Evolutionary conservation across 2,329 filamentous ascomycete species (phyloP).

Genomic region (Paracoccidioides lutzii): DNA sequence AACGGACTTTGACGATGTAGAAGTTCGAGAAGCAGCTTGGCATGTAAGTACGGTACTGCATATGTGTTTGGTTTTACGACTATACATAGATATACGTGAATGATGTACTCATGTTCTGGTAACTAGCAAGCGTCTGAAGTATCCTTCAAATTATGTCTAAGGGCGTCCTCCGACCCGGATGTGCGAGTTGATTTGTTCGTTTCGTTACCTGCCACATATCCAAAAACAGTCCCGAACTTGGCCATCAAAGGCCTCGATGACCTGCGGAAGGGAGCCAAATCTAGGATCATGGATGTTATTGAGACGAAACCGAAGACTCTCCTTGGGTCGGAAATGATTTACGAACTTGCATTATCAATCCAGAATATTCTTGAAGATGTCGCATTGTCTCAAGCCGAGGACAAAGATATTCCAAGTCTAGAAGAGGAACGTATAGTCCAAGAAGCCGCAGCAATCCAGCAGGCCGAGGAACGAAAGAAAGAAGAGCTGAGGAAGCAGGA

Average conservation of each 20-base stretch:
- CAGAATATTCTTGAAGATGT: constrained; percentile 71
- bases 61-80: constrained; percentile 2
- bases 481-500: constrained; percentile 36
- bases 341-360: constrained; percentile 47
- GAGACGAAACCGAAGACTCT: constrained; percentile 54
- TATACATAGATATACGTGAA: neutral
- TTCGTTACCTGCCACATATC: constrained; percentile 79
- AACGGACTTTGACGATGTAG: constrained; percentile 70
- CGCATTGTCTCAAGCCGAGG: constrained; percentile 61
- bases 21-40: constrained; percentile 62
- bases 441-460: constrained; percentile 49
- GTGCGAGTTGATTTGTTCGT: constrained; percentile 61
- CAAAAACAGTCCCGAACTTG: constrained; percentile 65
- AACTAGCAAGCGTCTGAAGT: constrained; percentile 61
- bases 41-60: constrained; percentile 47
- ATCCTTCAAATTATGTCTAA: constrained; percentile 67
- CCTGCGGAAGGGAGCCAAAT: constrained; percentile 57
- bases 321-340: constrained; percentile 52
- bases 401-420: constrained; percentile 66
- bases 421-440: constrained; percentile 80
- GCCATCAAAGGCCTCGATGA: constrained; percentile 51
- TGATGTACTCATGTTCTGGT: constrained; percentile 8
- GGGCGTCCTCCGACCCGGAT: constrained; percentile 58
- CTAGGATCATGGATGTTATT: constrained; percentile 57
- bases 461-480: constrained; percentile 37